phyloP scores from a whole-genome alignment of 768 basidiomycete genomes.

The Infundibulicybe gibba region DNA sequence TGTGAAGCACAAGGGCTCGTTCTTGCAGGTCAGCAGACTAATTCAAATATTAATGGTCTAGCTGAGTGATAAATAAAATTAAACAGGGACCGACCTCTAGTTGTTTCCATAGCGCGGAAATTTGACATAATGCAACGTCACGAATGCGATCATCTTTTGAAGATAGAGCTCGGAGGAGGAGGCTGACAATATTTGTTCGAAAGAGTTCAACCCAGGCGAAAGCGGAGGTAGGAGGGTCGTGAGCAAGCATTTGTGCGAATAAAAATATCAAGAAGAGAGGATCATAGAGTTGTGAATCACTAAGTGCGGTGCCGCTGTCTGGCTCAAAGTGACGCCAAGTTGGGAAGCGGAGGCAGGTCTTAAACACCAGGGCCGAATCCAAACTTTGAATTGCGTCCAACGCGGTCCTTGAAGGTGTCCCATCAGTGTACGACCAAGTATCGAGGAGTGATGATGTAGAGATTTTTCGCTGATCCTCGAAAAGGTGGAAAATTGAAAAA shows the following conservation, averaged over 20 bases:
- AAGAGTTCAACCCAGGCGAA: slow-evolving; percentile 86
- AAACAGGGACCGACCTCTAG: slow-evolving; percentile 51
- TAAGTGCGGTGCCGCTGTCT: slow-evolving; percentile 20
- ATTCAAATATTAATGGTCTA: not conserved
- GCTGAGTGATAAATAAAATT: no score
- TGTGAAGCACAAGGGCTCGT: slow-evolving; percentile 65
- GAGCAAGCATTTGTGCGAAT: slow-evolving; percentile 61
- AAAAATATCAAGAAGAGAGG: slow-evolving; percentile 72
- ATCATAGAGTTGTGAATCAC: slow-evolving; percentile 61
- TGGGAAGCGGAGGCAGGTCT: slow-evolving; percentile 72
- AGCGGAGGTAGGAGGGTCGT: slow-evolving; percentile 52
- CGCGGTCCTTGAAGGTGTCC: slow-evolving; percentile 37
- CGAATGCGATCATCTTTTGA: slow-evolving; percentile 60
- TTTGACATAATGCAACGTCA: slow-evolving; percentile 53
- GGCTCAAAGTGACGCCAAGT: slow-evolving; percentile 51
- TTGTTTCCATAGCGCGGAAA: slow-evolving; percentile 55
- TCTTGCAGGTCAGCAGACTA: slow-evolving; percentile 74
- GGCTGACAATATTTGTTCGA: slow-evolving; percentile 71
- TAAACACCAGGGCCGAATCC: slow-evolving; percentile 64
- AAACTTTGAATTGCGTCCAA: slow-evolving; percentile 69
- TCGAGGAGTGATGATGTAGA: slow-evolving; percentile 63
- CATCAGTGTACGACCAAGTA: slow-evolving; percentile 56
- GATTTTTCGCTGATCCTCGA: slow-evolving; percentile 65
- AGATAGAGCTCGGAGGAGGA: slow-evolving; percentile 72
- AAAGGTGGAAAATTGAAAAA: slow-evolving; percentile 73